Conservation (phyloP, 768 basidiomycete genomes). For the Thelephora aurantiotincta region DNA sequence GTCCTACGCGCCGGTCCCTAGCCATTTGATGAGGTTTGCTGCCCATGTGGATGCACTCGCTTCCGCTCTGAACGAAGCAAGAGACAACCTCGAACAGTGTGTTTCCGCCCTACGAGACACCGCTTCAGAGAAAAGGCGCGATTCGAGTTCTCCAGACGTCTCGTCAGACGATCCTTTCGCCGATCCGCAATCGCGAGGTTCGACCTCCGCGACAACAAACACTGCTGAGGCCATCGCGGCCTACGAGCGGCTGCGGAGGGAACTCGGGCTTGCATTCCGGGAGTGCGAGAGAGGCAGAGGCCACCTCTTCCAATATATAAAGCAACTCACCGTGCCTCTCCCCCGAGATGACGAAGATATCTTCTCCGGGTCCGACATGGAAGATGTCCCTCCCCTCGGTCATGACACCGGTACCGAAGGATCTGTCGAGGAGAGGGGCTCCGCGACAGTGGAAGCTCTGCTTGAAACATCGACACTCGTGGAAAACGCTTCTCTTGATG, state of each 20-base stretch:
- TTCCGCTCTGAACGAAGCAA: constrained; percentile 55
- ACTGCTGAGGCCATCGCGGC: constrained; percentile 27
- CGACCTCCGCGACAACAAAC: not conserved
- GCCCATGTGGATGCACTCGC: constrained; percentile 60
- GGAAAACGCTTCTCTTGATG: constrained; percentile 3
- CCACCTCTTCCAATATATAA: constrained; percentile 40
- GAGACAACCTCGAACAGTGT: constrained; percentile 50
- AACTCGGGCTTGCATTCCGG: constrained; percentile 63
- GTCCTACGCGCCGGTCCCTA: constrained; percentile 68
- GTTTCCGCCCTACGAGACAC: constrained; percentile 37
- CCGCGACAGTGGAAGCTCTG: constrained; percentile 15
- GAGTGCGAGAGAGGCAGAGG: constrained; percentile 76
- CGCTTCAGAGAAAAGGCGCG: not conserved
- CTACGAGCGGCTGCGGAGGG: constrained; percentile 62
- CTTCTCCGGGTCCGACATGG: constrained; percentile 31
- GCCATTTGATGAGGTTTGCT: constrained; percentile 52
- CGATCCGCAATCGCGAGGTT: not conserved
- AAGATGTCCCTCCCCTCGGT: constrained; percentile 33
- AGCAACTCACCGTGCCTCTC: constrained; percentile 22
- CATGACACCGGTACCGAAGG: constrained; percentile 38
- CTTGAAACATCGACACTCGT: constrained; percentile 12
- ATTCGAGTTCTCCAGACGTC: too few species aligned
- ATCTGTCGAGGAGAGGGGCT: constrained; percentile 32
- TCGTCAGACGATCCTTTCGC: not conserved
- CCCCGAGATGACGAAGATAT: constrained; percentile 23